Evolutionary conservation across 202 grass and related monocot species (phyloP).

Genomic region (Brachypodium distachyon): DNA sequence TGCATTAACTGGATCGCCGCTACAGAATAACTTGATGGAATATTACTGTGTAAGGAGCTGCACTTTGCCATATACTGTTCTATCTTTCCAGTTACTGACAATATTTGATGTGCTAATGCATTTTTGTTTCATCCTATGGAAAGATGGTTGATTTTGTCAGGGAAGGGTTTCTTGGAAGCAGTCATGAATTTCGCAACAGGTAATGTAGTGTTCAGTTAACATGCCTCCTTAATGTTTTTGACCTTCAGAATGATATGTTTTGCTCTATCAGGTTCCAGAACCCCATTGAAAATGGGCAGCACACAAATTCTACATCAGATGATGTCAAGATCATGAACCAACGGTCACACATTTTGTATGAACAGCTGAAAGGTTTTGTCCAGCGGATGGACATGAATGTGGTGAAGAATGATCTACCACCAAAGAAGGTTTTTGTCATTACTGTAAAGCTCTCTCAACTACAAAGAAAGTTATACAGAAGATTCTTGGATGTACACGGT

Average conservation of each 20-base stretch:
- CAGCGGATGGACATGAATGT: constrained; percentile 96
- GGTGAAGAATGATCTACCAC: constrained; percentile 93
- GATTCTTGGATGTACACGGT: constrained; percentile 88
- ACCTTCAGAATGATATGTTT: neutral
- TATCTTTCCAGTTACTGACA: constrained; percentile 1
- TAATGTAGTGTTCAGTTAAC: constrained; percentile 22
- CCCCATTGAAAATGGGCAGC: constrained; percentile 98
- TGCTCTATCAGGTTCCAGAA: constrained; percentile 86
- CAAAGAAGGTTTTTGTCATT: constrained; percentile 98
- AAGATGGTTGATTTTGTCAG: constrained; percentile 99
- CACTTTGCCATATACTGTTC: constrained; percentile 9
- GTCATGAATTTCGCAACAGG: constrained; percentile 96
- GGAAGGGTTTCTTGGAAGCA: constrained; percentile 95
- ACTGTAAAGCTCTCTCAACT: constrained; percentile 91
- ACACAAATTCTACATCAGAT: constrained; percentile 84
- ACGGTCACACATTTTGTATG: constrained; percentile 88
- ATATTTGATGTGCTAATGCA: constrained; percentile 15
- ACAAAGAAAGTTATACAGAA: constrained; percentile 85
- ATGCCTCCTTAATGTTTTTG: neutral
- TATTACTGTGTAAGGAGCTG: constrained; percentile 89
- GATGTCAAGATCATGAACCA: constrained; percentile 99
- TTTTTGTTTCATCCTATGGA: constrained; percentile 38
- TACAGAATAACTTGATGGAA: constrained; percentile 99
- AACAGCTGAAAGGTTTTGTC: constrained; percentile 99
- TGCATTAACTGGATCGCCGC: constrained; percentile 89